Evolutionary conservation across 2,329 filamentous ascomycete species (phyloP).

Genomic region (Botryotinia narcissicola): DNA sequence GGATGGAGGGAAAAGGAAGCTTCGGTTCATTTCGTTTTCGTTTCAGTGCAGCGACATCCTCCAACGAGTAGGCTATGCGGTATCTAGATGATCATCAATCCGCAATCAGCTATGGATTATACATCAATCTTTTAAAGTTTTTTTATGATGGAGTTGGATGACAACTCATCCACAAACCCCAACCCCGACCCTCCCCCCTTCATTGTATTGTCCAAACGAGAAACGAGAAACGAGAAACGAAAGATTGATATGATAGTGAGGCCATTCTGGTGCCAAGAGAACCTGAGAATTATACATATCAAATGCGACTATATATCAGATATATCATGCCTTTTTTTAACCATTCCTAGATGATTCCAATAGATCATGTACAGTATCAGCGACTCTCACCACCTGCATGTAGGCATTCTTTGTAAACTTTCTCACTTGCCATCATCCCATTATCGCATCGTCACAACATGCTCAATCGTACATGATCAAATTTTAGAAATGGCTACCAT

Average conservation of each 20-base stretch:
- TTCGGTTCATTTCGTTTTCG: background rate
- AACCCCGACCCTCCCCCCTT: background rate
- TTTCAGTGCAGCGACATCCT: conserved; percentile 3
- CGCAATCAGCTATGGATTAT: background rate
- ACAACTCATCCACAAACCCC: conserved; percentile 13
- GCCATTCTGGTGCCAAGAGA: conserved; percentile 3
- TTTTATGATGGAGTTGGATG: conserved; percentile 3
- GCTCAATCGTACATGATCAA: background rate
- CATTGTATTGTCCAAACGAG: conserved; percentile 1
- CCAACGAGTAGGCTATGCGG: background rate
- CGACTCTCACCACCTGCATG: conserved; percentile 2
- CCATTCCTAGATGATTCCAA: conserved; percentile 2
- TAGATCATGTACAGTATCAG: conserved; percentile 8
- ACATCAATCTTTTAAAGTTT: background rate
- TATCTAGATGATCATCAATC: background rate
- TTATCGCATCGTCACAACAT: conserved; percentile 3
- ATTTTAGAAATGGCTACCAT: background rate
- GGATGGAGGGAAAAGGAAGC: background rate
- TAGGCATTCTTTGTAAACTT: conserved; percentile 1
- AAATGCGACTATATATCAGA: background rate
- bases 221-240: conserved; percentile 8
- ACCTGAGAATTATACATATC: conserved; percentile 5
- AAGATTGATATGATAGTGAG: background rate
- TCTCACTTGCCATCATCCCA: background rate
- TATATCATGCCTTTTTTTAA: background rate